Evolutionary conservation across 306 rosid genomes (phyloP).

Genomic region (Herpetospermum pedunculosum): DNA sequence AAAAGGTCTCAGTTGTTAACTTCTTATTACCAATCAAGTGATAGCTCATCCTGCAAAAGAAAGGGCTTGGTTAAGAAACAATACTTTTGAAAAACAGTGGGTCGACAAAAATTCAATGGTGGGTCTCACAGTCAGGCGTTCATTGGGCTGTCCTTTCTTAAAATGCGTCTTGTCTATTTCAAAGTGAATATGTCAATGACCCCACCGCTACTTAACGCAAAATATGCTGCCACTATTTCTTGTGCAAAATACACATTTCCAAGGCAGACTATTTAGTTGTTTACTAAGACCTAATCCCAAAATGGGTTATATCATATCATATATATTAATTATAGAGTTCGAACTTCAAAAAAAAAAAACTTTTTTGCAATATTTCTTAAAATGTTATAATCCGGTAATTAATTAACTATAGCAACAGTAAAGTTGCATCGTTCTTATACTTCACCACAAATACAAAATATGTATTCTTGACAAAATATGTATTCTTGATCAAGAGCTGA

Average conservation of each 20-base stretch:
- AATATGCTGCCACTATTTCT: conserved; percentile 19
- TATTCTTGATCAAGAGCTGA: no score
- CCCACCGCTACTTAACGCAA: conserved; percentile 21
- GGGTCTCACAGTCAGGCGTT: conserved; percentile 45
- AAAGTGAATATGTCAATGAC: conserved; percentile 17
- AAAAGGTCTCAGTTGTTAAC: background rate
- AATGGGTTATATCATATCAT: background rate
- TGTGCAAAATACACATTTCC: conserved; percentile 7
- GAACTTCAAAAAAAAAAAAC: background rate
- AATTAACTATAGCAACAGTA: background rate
- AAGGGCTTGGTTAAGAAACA: conserved; percentile 1
- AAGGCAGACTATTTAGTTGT: background rate
- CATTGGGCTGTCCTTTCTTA: conserved; percentile 28
- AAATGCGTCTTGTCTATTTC: conserved; percentile 28
- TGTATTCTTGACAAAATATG: no score
- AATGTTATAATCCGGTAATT: background rate
- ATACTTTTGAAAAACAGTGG: conserved; percentile 20
- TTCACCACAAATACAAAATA: no score
- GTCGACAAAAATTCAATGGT: conserved; percentile 70
- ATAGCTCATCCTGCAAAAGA: conserved; percentile 1
- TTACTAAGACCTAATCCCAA: background rate
- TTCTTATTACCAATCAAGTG: conserved; percentile 5
- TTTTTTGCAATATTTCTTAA: background rate
- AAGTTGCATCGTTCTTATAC: background rate
- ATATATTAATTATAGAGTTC: background rate